Conservation (phyloP, 257 asterid species). For the Parsonsia alboflavescens region DNA sequence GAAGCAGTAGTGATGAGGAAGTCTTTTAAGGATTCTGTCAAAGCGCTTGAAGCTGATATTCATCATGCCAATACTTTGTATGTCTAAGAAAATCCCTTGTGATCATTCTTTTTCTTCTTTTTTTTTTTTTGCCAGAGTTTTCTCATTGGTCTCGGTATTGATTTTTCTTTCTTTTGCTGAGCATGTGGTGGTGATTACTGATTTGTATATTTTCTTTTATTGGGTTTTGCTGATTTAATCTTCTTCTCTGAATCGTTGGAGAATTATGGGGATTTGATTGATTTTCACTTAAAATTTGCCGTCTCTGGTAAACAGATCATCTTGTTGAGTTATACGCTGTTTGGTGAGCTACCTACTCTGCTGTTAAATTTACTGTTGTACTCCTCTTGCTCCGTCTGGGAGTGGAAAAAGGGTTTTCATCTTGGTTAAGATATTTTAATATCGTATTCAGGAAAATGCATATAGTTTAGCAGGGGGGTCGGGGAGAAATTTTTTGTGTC, state of each 20-base stretch:
- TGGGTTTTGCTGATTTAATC: not conserved
- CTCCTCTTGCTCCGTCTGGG: not conserved
- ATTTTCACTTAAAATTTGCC: not conserved
- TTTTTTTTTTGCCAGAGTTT: not conserved
- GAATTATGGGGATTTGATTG: not conserved
- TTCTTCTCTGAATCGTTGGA: not conserved
- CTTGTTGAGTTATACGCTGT: not conserved
- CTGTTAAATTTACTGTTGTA: not conserved
- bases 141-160: not conserved
- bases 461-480: not conserved
- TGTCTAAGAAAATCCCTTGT: conserved; percentile 5
- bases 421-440: not conserved
- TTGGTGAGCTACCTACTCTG: not conserved
- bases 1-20: conserved; percentile 55
- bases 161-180: not conserved
- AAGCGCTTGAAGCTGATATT: conserved; percentile 94
- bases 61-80: conserved; percentile 89
- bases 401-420: not conserved
- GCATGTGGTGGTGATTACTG: not conserved
- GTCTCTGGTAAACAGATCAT: not conserved
- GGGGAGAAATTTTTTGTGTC: not conserved
- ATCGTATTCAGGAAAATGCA: not conserved
- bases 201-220: not conserved
- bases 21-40: conserved; percentile 81
- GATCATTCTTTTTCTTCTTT: not conserved